phyloP scores from a whole-genome alignment of 495 filamentous ascomycete species.

The Bathelium albidoporum region DNA sequence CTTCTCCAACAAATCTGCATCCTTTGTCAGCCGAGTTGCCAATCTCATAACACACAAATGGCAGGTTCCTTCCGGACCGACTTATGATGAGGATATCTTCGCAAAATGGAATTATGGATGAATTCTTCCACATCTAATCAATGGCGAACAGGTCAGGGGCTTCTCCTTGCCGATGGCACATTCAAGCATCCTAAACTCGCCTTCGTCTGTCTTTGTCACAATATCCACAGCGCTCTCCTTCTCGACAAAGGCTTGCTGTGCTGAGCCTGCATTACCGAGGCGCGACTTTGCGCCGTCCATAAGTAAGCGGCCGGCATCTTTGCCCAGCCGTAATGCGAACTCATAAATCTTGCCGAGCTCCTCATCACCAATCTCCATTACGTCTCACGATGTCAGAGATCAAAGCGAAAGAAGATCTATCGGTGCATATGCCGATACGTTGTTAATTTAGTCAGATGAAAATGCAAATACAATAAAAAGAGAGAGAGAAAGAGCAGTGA shows the following conservation, averaged over 20 bases:
- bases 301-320: constrained; percentile 51
- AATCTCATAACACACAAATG: not conserved
- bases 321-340: constrained; percentile 55
- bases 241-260: constrained; percentile 30
- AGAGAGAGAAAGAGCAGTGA: not conserved
- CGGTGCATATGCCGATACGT: not conserved
- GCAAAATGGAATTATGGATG: constrained; percentile 45
- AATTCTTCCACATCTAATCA: constrained; percentile 53
- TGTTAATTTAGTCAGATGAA: not conserved
- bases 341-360: constrained; percentile 51
- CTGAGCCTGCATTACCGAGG: constrained; percentile 30
- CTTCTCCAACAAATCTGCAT: constrained; percentile 58
- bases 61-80: constrained; percentile 24
- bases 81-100: constrained; percentile 52
- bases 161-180: not conserved
- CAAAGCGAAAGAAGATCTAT: not conserved
- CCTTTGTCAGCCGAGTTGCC: not conserved
- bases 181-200: constrained; percentile 29
- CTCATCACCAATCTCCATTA: not conserved
- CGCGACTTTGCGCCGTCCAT: constrained; percentile 42
- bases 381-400: not conserved
- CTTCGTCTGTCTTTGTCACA: constrained; percentile 61
- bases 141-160: not conserved
- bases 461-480: not conserved
- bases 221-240: constrained; percentile 64